Percentiles rank a stretch among this genome's conserved stretches.
Evolutionary conservation across 306 rosid species (phyloP).

Genomic region (Prunus campanulata): DNA sequence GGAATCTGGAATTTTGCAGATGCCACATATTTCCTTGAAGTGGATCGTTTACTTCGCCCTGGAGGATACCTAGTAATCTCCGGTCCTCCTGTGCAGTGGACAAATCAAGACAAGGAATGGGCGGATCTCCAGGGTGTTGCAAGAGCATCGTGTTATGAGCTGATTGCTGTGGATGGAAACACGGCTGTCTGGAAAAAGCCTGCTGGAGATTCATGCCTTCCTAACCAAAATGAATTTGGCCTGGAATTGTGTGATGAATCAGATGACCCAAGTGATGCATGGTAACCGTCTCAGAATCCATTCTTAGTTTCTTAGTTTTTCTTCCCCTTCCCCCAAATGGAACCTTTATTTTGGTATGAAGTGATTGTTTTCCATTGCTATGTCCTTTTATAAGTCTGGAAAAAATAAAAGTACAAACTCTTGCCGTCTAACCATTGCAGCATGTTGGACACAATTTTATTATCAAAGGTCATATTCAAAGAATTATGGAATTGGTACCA

Average conservation of each 20-base stretch:
- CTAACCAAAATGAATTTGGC: conserved; percentile 87
- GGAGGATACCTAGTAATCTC: conserved; percentile 91
- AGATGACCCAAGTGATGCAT: conserved; percentile 74
- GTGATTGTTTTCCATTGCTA: not conserved
- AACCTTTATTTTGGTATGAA: not conserved
- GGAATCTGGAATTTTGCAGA: conserved; percentile 51
- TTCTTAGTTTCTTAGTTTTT: not conserved
- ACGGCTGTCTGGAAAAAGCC: conserved; percentile 97
- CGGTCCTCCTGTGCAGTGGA: conserved; percentile 98
- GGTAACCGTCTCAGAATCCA: conserved; percentile 49
- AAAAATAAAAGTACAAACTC: not conserved
- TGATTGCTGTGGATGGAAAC: conserved; percentile 86
- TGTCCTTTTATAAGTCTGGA: not conserved
- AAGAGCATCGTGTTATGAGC: conserved; percentile 89
- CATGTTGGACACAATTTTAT: not conserved
- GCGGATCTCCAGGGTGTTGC: conserved; percentile 95
- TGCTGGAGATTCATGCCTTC: conserved; percentile 60
- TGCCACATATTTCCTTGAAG: conserved; percentile 92
- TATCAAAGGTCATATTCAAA: conserved; percentile 8
- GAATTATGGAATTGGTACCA: conserved; percentile 19
- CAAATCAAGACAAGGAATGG: conserved; percentile 99
- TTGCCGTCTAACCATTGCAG: not conserved
- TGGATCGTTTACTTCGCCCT: conserved; percentile 93
- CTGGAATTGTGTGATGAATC: conserved; percentile 70
- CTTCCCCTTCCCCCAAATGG: not conserved